Evolutionary conservation across 257 asterid genomes (phyloP).

Genomic region (Solanum bulbocastanum): DNA sequence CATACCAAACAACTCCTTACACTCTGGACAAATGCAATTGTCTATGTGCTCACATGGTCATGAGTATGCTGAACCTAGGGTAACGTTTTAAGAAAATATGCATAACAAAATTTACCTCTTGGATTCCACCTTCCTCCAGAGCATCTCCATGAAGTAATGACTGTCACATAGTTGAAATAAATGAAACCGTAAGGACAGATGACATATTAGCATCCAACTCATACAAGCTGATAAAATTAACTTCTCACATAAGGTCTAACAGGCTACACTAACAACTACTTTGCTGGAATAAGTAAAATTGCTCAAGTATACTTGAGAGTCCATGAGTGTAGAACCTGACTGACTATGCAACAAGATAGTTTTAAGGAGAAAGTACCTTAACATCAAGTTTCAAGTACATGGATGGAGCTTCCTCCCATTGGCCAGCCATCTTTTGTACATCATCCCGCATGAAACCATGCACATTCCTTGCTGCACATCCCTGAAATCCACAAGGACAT

Average conservation of each 20-base stretch:
- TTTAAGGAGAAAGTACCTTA: slow-evolving; percentile 38
- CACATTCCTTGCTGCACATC: slow-evolving; percentile 97
- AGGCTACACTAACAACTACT: neutral
- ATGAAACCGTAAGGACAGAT: neutral
- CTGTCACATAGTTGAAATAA: slow-evolving; percentile 22
- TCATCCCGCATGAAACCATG: slow-evolving; percentile 73
- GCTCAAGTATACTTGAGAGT: neutral
- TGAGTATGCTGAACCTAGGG: neutral
- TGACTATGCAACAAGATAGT: neutral
- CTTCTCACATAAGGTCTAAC: neutral
- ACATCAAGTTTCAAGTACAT: slow-evolving; percentile 71
- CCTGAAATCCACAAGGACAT: slow-evolving; percentile 38
- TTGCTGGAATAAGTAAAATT: neutral
- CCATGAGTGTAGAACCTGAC: neutral
- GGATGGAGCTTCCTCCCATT: slow-evolving; percentile 92
- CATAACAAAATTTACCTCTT: slow-evolving; percentile 63
- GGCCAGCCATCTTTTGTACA: slow-evolving; percentile 68
- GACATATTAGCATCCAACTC: neutral
- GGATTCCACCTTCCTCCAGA: slow-evolving; percentile 68
- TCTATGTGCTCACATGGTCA: neutral
- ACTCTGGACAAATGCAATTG: neutral
- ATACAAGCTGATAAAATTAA: neutral
- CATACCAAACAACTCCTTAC: neutral
- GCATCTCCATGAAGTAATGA: slow-evolving; percentile 79
- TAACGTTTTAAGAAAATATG: neutral